These are phyloP conservation scores for Mycena polygramma DNA, from an alignment of 768 basidiomycete genomes.

Conservation along the genomic window DNA sequence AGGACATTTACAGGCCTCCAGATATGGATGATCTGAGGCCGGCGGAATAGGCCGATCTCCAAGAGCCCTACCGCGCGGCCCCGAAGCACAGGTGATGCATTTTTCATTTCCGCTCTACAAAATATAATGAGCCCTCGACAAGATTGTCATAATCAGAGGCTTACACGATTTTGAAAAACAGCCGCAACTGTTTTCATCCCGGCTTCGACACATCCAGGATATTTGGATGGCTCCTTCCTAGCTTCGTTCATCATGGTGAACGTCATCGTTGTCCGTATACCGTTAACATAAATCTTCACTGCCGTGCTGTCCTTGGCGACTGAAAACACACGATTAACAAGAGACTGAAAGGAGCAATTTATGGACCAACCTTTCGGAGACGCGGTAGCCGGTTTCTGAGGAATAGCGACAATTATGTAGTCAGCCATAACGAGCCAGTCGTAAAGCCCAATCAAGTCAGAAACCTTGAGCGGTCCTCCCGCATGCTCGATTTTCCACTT, in stretches of 20 bases:
- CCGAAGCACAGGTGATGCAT: constrained; percentile 6
- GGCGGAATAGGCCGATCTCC: neutral
- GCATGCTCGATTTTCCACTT: neutral
- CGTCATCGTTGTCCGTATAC: neutral
- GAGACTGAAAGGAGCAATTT: neutral
- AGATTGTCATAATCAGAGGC: neutral
- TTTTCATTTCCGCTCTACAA: neutral
- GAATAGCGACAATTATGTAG: neutral
- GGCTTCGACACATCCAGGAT: constrained; percentile 2
- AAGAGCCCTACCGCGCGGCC: neutral
- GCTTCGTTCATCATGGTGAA: neutral
- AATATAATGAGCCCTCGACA: neutral
- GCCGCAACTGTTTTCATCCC: neutral
- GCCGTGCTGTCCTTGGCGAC: neutral
- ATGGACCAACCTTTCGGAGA: neutral
- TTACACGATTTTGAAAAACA: neutral
- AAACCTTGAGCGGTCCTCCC: neutral
- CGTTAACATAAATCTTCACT: neutral
- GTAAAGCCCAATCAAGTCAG: neutral
- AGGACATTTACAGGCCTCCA: constrained; percentile 11
- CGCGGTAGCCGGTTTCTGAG: neutral
- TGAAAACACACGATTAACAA: neutral
- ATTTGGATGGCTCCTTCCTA: neutral
- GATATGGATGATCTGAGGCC: neutral
- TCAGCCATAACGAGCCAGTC: neutral